Evolutionary conservation across 805 yeast genomes (phyloP), one percentile per base, ranked within the genome.

Genomic region (Lipomyces orientalis): DNA sequence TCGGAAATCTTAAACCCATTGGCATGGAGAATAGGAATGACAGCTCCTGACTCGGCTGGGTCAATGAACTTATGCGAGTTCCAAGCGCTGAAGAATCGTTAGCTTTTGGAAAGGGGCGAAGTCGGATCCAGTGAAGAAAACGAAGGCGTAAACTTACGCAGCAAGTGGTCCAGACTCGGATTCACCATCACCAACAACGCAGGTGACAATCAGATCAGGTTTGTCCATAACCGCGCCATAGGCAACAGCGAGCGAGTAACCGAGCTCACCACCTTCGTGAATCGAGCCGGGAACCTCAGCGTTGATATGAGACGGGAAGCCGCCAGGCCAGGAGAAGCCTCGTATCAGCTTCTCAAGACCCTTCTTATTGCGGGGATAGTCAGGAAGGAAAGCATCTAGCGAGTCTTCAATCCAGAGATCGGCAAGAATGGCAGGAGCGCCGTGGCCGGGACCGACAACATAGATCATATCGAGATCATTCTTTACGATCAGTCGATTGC

Each of bases 211-310:
- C 60, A 68, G 57, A 43, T 71, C 68, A 19, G 73, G 73, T 39
- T 65, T 62, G 61, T 71, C 73, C 66, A 66, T 66, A 39, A 71
- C 64, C 4, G 73, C 70, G 58, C 73, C 73, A 54, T 66, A 71
- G 10, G 72, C 49, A 33, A 69, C 72, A 7, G 73, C 70, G 25
- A 71, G 70, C 52, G 73, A 68, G 70, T 71, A 71, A n/a, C 73
- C 73, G 16, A 71, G 67, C 64, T 71, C 73, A 57, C 73, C 73
- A 34, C 73, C 73, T 49, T 71, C 73, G 66, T 71, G 73, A 58
- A 71, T 68, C 9, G 72, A 64, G 2, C 73, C 73, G 25, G 73
- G 73, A 22, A 66, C 70, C 61, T 71, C 72, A 37, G 73, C 70
- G 43, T 66, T 69, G 59, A 69, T 61, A 59, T 71, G 73, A 33